These are phyloP conservation scores for Neostapfia colusana DNA, from an alignment of 176 grass and related monocot genomes.

Conservation along the genomic window DNA sequence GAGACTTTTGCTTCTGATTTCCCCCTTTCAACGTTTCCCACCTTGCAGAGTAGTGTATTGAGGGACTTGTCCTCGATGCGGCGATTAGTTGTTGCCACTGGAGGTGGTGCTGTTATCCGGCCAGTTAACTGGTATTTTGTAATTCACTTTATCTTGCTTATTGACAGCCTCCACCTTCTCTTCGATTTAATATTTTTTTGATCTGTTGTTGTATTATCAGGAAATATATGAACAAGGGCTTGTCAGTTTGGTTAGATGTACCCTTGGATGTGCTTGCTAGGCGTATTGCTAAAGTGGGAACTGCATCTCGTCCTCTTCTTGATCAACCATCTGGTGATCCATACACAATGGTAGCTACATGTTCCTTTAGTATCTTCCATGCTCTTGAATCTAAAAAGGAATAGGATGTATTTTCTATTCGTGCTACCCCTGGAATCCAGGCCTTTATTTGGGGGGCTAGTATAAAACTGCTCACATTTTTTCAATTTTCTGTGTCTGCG, in stretches of 20 bases:
- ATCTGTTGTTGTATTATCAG: slow-evolving; percentile 47
- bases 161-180: slow-evolving; percentile 1
- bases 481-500: background rate
- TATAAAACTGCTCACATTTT: background rate
- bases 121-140: slow-evolving; percentile 84
- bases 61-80: slow-evolving; percentile 85
- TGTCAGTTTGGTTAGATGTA: slow-evolving; percentile 96
- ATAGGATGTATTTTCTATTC: background rate
- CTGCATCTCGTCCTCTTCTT: slow-evolving; percentile 91
- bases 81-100: slow-evolving; percentile 93
- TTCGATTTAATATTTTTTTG: slow-evolving; percentile 16
- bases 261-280: slow-evolving; percentile 89
- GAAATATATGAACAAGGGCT: slow-evolving; percentile 89
- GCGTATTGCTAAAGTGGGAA: slow-evolving; percentile 91
- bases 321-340: slow-evolving; percentile 91
- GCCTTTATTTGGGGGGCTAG: slow-evolving; percentile 3
- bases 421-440: background rate
- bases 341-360: slow-evolving; percentile 72
- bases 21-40: slow-evolving; percentile 12
- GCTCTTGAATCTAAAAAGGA: background rate
- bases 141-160: background rate
- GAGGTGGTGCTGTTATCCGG: slow-evolving; percentile 92
- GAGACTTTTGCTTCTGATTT: slow-evolving; percentile 7
- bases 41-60: slow-evolving; percentile 79
- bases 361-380: slow-evolving; percentile 2